Conservation (phyloP, 2,329 filamentous ascomycete species). For the Aaosphaeria arxii region DNA sequence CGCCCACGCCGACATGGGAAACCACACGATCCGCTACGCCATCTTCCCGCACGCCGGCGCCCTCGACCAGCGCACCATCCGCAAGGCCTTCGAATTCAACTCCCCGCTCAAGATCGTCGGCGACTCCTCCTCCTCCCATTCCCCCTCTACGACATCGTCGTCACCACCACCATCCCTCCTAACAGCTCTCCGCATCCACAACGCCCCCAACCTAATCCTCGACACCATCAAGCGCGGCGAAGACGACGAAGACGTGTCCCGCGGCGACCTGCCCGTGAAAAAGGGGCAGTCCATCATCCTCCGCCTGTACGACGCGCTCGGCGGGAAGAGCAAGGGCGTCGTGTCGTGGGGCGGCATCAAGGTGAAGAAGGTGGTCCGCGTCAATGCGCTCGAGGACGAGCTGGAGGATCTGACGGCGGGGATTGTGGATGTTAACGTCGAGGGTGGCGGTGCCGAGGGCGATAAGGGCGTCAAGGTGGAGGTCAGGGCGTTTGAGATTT, state of each 20-base stretch:
- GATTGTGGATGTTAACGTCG: constrained; percentile 43
- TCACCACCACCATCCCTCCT: constrained; percentile 26
- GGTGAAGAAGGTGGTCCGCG: constrained; percentile 76
- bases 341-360: constrained; percentile 64
- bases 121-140: not conserved
- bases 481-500: constrained; percentile 80
- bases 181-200: constrained; percentile 65
- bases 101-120: constrained; percentile 64
- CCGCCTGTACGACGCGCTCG: constrained; percentile 83
- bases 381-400: constrained; percentile 87
- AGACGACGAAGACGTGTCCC: constrained; percentile 53
- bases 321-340: constrained; percentile 71
- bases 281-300: constrained; percentile 77
- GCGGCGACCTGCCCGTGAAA: constrained; percentile 55
- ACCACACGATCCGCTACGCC: constrained; percentile 82
- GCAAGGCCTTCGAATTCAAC: constrained; percentile 87
- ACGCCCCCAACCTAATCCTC: constrained; percentile 66
- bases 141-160: constrained; percentile 14
- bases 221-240: constrained; percentile 87
- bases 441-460: constrained; percentile 46
- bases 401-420: constrained; percentile 48
- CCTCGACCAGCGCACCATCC: constrained; percentile 70
- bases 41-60: constrained; percentile 79
- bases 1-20: constrained; percentile 90
- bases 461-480: constrained; percentile 51